A percentile compares a stretch with the other conserved stretches of the same genome.
phyloP scores from a whole-genome alignment of 805 yeast species.

The Saccharomycopsis fibuligera region DNA sequence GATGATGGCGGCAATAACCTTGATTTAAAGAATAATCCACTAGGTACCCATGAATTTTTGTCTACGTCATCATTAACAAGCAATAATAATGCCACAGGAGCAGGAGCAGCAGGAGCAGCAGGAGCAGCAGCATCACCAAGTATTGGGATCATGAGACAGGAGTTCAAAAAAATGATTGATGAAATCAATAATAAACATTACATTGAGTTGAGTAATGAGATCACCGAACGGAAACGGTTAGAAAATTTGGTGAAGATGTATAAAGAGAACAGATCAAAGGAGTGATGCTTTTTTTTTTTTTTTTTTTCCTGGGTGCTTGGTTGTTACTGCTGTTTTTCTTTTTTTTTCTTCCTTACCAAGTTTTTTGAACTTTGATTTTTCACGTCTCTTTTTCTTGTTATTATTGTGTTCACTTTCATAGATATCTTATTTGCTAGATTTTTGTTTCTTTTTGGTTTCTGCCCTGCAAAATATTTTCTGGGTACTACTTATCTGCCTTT shows the following conservation, averaged over 20 bases:
- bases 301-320: too few relatives aligned
- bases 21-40: background rate
- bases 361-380: background rate
- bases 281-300: background rate
- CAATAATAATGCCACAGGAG: background rate
- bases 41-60: background rate
- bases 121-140: conserved; percentile 9
- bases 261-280: conserved; percentile 10
- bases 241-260: conserved; percentile 22
- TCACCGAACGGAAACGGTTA: conserved; percentile 32
- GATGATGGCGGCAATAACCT: background rate
- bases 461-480: too few relatives aligned
- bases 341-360: background rate
- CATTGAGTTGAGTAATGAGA: conserved; percentile 37
- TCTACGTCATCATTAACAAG: background rate
- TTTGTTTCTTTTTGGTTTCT: background rate
- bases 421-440: background rate
- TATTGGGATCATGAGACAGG: conserved; percentile 23
- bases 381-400: background rate
- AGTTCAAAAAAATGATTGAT: conserved; percentile 24
- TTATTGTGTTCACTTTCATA: conserved; percentile 5
- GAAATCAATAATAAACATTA: conserved; percentile 43
- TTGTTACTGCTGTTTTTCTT: background rate
- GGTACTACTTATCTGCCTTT: too few relatives aligned
- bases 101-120: background rate